phyloP scores from a whole-genome alignment of 768 basidiomycete genomes.

The Hypholoma fasciculare region DNA sequence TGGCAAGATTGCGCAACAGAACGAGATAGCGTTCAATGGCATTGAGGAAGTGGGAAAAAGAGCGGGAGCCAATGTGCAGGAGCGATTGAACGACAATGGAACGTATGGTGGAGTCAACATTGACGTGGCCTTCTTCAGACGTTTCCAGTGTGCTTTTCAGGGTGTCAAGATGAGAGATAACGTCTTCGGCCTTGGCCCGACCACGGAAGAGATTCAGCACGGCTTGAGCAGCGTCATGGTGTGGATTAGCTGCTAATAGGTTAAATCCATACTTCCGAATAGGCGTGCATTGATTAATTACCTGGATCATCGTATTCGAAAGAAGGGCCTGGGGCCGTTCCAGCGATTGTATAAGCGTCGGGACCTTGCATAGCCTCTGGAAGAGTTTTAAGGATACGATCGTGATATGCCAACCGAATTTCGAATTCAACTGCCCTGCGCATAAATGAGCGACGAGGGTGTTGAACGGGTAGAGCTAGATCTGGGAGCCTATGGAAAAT shows the following conservation, averaged over 20 bases:
- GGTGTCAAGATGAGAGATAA: constrained; percentile 70
- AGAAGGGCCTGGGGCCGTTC: constrained; percentile 73
- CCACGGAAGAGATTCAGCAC: constrained; percentile 82
- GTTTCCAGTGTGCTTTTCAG: constrained; percentile 67
- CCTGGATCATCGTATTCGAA: constrained; percentile 85
- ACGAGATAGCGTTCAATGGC: constrained; percentile 93
- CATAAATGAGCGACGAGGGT: constrained; percentile 89
- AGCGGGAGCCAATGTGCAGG: constrained; percentile 88
- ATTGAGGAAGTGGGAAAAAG: constrained; percentile 97
- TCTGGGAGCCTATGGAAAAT: constrained; percentile 73
- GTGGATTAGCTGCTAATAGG: constrained; percentile 58
- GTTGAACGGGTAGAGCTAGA: constrained; percentile 65
- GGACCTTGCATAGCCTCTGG: constrained; percentile 77
- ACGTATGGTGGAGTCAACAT: constrained; percentile 67
- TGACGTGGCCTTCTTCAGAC: constrained; percentile 53
- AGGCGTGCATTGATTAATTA: constrained; percentile 30
- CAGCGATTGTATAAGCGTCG: constrained; percentile 62
- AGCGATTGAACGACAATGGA: constrained; percentile 87
- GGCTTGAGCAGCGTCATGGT: constrained; percentile 78
- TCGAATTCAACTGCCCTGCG: constrained; percentile 86
- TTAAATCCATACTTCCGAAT: not conserved
- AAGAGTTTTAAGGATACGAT: constrained; percentile 86
- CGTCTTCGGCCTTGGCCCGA: constrained; percentile 77
- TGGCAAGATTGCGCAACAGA: constrained; percentile 66
- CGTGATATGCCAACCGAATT: constrained; percentile 89